phyloP scores from a whole-genome alignment of 768 basidiomycete species.

The Rhodosporidiobolus odoratus region DNA sequence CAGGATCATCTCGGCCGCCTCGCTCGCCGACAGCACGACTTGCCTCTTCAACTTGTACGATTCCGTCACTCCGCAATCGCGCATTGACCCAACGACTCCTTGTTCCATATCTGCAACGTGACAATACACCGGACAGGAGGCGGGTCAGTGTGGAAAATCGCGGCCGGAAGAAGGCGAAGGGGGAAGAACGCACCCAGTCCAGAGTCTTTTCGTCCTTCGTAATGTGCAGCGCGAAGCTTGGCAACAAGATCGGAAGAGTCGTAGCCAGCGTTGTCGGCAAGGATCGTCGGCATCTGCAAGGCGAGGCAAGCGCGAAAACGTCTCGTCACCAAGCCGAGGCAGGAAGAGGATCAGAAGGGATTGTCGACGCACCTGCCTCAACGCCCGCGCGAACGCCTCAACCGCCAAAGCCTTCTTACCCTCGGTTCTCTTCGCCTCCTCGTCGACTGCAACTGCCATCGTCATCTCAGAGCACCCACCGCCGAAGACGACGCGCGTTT shows the following conservation, averaged over 20 bases:
- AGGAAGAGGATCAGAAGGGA: not conserved
- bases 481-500: constrained; percentile 87
- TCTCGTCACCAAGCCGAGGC: not conserved
- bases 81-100: constrained; percentile 82
- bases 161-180: not conserved
- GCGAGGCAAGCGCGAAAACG: not conserved
- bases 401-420: constrained; percentile 96
- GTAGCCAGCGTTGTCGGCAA: constrained; percentile 96
- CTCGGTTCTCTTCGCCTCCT: constrained; percentile 70
- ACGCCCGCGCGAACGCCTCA: constrained; percentile 80
- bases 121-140: not conserved
- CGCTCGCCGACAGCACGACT: constrained; percentile 86
- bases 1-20: constrained; percentile 98
- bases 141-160: not conserved
- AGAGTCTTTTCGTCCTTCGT: constrained; percentile 75
- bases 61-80: constrained; percentile 79
- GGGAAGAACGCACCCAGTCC: constrained; percentile 67
- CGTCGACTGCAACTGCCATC: constrained; percentile 92
- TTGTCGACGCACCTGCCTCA: constrained; percentile 55
- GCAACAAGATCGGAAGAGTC: constrained; percentile 95
- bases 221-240: constrained; percentile 84
- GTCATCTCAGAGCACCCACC: constrained; percentile 98
- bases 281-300: constrained; percentile 77
- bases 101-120: constrained; percentile 72
- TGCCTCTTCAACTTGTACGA: constrained; percentile 96